Percentiles rank a stretch among this genome's conserved stretches.
phyloP scores from a whole-genome alignment of 148 eudicot genomes.

The Vaccinium corymbosum region DNA sequence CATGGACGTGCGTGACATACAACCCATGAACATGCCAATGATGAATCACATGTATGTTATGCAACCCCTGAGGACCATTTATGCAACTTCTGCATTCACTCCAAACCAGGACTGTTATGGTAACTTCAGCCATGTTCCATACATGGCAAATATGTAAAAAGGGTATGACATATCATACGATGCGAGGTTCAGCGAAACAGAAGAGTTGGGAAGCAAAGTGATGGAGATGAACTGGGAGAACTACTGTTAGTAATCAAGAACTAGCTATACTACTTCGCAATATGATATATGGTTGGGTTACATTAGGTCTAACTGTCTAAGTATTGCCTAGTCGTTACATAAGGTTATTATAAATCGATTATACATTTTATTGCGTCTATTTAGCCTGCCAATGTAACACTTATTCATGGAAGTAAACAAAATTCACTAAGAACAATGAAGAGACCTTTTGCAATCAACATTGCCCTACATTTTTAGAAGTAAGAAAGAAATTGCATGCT shows the following conservation, averaged over 20 bases:
- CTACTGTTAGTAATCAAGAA: not conserved
- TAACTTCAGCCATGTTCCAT: not conserved
- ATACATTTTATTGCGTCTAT: not conserved
- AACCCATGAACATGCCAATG: constrained; percentile 9
- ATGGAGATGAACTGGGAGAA: not conserved
- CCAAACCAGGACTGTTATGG: not conserved
- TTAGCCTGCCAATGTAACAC: not conserved
- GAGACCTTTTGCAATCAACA: not conserved
- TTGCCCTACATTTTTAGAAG: not conserved
- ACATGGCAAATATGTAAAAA: not conserved
- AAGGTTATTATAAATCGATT: not conserved
- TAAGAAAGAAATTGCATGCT: not conserved
- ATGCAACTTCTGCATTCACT: constrained; percentile 9
- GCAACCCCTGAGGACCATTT: constrained; percentile 18
- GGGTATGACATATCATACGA: not conserved
- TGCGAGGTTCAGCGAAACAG: not conserved
- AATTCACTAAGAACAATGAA: not conserved
- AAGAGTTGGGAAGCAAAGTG: not conserved
- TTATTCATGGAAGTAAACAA: not conserved
- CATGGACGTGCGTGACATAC: not conserved
- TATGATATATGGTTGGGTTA: not conserved
- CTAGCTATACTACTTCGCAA: not conserved
- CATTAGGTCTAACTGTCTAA: not conserved
- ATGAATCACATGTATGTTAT: not conserved
- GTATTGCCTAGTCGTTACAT: not conserved